These are phyloP conservation scores for Lichtheimia hyalospora DNA, from an alignment of 371 early-diverging fungal genomes.

Conservation along the genomic window DNA sequence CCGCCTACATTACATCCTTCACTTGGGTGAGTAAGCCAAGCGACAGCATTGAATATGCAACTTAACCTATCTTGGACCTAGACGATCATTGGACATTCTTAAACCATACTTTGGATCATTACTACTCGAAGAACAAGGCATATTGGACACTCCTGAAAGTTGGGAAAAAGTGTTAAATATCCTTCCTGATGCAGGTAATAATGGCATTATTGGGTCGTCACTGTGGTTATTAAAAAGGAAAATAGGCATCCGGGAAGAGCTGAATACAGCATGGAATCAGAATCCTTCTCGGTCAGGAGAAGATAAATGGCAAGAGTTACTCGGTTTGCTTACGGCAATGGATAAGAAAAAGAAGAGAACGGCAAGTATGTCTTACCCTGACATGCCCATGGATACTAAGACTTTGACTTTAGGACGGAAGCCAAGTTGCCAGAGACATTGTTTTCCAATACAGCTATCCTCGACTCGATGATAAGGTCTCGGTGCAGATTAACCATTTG, in stretches of 20 bases:
- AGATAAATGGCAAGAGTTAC: conserved; percentile 64
- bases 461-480: conserved; percentile 95
- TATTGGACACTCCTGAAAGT: conserved; percentile 58
- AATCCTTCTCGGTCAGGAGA: conserved; percentile 39
- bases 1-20: conserved; percentile 62
- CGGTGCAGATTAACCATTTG: conserved; percentile 92
- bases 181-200: conserved; percentile 70
- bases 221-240: not conserved
- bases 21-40: conserved; percentile 45
- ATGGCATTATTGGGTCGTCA: not conserved
- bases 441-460: conserved; percentile 90
- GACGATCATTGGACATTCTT: conserved; percentile 63
- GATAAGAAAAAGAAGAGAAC: conserved; percentile 11
- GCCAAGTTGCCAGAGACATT: conserved; percentile 61
- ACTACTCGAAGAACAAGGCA: conserved; percentile 70
- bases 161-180: conserved; percentile 76
- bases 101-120: conserved; percentile 66
- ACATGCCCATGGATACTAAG: no score
- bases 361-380: not conserved
- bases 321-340: no score
- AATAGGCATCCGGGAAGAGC: conserved; percentile 38
- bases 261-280: conserved; percentile 54
- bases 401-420: conserved; percentile 11
- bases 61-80: conserved; percentile 14
- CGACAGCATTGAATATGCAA: not conserved